Conservation (phyloP, 306 rosid genomes). For the Adenanthera pavonina region DNA sequence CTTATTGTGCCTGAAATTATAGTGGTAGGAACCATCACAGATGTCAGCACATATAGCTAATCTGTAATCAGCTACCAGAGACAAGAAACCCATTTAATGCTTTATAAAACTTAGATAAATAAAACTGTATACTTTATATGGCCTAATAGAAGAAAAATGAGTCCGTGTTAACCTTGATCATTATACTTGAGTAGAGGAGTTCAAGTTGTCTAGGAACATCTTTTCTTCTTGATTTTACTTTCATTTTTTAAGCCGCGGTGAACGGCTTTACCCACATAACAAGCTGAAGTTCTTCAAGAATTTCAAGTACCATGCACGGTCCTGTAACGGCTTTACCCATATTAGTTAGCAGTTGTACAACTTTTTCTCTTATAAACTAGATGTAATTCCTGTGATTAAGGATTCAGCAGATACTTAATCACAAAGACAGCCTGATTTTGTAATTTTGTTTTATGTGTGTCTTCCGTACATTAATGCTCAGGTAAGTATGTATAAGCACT, state of each 20-base stretch:
- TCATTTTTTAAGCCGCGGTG: neutral
- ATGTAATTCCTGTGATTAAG: neutral
- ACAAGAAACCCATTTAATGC: neutral
- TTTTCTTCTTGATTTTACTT: neutral
- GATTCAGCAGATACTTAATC: neutral
- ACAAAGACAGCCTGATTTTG: constrained; percentile 4
- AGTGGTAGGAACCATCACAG: neutral
- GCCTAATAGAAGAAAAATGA: neutral
- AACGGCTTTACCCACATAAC: constrained; percentile 13
- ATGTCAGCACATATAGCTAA: constrained; percentile 17
- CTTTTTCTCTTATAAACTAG: neutral
- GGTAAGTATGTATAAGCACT: constrained; percentile 2
- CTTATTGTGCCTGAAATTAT: constrained; percentile 36
- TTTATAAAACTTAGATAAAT: neutral
- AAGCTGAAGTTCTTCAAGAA: neutral
- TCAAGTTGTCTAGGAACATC: neutral
- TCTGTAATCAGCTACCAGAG: neutral
- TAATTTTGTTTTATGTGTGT: constrained; percentile 13
- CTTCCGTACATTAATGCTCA: neutral
- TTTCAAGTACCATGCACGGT: neutral
- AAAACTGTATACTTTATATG: neutral
- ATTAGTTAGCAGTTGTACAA: neutral
- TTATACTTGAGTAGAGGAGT: neutral
- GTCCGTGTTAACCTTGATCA: neutral
- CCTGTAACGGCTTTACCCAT: constrained; percentile 10